phyloP scores from a whole-genome alignment of 2,329 filamentous ascomycete species.

The Xylariaceae sp. region DNA sequence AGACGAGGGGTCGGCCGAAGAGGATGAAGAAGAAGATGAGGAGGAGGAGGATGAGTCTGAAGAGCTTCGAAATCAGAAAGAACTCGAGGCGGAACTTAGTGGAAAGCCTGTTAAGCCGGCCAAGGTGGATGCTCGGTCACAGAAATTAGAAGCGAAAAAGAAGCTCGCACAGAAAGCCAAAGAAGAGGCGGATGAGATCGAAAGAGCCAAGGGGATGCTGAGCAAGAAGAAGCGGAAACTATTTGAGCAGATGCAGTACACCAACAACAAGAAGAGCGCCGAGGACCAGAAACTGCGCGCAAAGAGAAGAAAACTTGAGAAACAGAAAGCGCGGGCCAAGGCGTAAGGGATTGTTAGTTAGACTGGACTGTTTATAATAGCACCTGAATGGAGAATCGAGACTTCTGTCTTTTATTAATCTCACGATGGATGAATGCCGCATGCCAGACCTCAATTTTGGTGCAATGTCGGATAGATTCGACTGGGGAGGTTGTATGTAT shows the following conservation, averaged over 20 bases:
- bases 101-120: slow-evolving; percentile 58
- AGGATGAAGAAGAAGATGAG: slow-evolving; percentile 39
- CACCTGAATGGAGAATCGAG: slow-evolving; percentile 2
- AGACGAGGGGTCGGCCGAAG: slow-evolving; percentile 41
- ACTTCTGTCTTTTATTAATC: background rate
- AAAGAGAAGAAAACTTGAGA: slow-evolving; percentile 91
- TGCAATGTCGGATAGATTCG: background rate
- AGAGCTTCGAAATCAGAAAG: slow-evolving; percentile 72
- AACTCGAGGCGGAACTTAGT: slow-evolving; percentile 86
- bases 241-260: slow-evolving; percentile 95
- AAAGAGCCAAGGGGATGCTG: slow-evolving; percentile 96
- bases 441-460: background rate
- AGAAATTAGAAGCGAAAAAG: slow-evolving; percentile 68
- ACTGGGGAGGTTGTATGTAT: background rate
- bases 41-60: slow-evolving; percentile 60
- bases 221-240: slow-evolving; percentile 96
- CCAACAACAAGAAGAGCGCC: slow-evolving; percentile 86
- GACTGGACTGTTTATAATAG: slow-evolving; percentile 17
- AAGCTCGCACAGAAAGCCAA: slow-evolving; percentile 66
- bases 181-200: slow-evolving; percentile 79
- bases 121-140: slow-evolving; percentile 51
- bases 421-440: too few relatives aligned
- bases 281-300: slow-evolving; percentile 81
- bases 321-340: slow-evolving; percentile 37
- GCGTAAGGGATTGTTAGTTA: slow-evolving; percentile 16